These are phyloP conservation scores for Fusarium chuoi DNA, from an alignment of 2,329 filamentous ascomycete species.

Conservation along the genomic window DNA sequence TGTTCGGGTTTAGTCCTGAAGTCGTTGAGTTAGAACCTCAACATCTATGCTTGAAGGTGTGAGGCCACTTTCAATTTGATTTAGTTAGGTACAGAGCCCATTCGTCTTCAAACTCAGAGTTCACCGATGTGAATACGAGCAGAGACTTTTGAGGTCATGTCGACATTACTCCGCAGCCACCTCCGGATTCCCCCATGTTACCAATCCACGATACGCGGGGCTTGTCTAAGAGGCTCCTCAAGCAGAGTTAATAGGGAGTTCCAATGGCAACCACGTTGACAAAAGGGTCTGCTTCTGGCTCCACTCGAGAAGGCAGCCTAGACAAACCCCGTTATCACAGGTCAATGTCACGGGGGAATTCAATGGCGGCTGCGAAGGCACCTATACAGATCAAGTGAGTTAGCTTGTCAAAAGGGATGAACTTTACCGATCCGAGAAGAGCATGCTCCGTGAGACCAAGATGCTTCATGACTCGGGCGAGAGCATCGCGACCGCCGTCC, in stretches of 20 bases:
- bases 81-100: neutral
- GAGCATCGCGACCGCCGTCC: neutral
- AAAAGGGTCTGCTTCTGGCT: too few relatives aligned
- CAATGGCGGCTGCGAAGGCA: neutral
- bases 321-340: neutral
- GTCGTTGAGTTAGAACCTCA: neutral
- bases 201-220: neutral
- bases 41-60: neutral
- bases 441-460: neutral
- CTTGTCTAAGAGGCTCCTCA: neutral
- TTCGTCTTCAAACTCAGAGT: neutral
- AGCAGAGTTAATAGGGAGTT: too few relatives aligned
- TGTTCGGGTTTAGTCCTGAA: neutral
- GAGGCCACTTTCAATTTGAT: neutral
- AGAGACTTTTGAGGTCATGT: neutral
- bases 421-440: neutral
- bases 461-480: neutral
- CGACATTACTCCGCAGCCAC: neutral
- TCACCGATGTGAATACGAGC: neutral
- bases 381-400: neutral
- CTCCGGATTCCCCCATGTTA: fast-evolving
- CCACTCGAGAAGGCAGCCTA: neutral
- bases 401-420: neutral
- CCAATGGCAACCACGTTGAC: neutral
- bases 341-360: neutral